Evolutionary conservation across 2,329 filamentous ascomycete genomes (phyloP), one percentile per base, ranked within the genome.

Genomic region (Fusarium tanahbumbuense): DNA sequence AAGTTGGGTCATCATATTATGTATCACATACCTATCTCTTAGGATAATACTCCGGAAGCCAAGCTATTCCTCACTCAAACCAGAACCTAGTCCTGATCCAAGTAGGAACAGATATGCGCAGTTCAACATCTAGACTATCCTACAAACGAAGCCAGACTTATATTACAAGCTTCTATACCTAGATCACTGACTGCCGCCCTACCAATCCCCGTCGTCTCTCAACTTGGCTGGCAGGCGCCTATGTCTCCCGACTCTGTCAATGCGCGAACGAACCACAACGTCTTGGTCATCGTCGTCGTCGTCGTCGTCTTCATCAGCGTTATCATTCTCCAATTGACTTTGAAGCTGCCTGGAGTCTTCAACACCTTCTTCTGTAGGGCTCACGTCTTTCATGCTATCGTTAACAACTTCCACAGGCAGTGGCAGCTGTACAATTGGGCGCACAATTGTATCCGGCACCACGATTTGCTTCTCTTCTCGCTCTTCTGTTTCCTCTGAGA

Each of bases 171-270:
- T 52, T 12, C 37, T 49, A 30, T 55, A 15, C 28, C 42, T 64
- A 45, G 62, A 45, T 70, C 42, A 68, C 42, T 67, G 64, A 25
- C 66, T 72, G 20, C 47, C 60, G 18, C 47, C 49, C 25, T 64
- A 54, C 56, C 65, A 60, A 34, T 46, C 30, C 9, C 79, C 78
- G 20, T 77, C 79, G 23, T 81, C 78, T 34, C 78, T 73, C 58
- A 80, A 77, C 48, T 81, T 81, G 11, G 78, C 77, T 4, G 80
- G 78, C 47, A 70, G 74, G 22, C 80, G 76, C 41, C 80, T 76
- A 27, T 74, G 77, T 55, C 80, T 75, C 25, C 66, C 62, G 20
- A 71, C 73, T 44, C 78, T 71, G 32, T 76, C 63, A 27, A 65
- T 32, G 30, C 63, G 63, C 30, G 56, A 73, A 53, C 75, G 72